A percentile compares a stretch with the other conserved stretches of the same genome.
Conservation (phyloP, 306 rosid genomes). For the Heteromeles arbutifolia region DNA sequence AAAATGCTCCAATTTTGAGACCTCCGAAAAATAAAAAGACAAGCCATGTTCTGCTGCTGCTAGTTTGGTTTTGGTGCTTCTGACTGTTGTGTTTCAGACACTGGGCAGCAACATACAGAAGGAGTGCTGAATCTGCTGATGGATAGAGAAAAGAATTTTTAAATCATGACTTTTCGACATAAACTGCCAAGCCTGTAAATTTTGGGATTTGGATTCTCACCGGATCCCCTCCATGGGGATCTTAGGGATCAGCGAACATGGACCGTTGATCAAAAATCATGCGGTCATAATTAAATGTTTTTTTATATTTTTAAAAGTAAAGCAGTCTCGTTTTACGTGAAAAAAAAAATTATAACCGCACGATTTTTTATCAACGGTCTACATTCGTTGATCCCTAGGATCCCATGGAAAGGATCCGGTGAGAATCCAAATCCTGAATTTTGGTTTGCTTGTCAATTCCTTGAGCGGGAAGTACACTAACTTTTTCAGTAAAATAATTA, state of each 20-base stretch:
- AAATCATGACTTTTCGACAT: constrained; percentile 1
- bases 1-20: neutral
- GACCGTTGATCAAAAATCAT: no score
- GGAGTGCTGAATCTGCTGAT: neutral
- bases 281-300: no score
- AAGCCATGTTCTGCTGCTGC: neutral
- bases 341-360: no score
- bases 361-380: no score
- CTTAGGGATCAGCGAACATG: no score
- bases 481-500: neutral
- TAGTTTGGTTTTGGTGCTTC: neutral
- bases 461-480: neutral
- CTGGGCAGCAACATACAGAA: neutral
- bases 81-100: neutral
- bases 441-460: neutral
- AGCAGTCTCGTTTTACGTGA: no score
- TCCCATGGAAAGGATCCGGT: no score
- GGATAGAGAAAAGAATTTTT: neutral
- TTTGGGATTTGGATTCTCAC: no score
- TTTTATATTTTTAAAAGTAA: no score
- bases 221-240: no score
- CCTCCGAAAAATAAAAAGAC: neutral
- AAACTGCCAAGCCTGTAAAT: neutral
- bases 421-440: no score
- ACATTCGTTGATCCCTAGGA: no score